Conservation (phyloP, 2,329 filamentous ascomycete species). For the Fusarium sp. region DNA sequence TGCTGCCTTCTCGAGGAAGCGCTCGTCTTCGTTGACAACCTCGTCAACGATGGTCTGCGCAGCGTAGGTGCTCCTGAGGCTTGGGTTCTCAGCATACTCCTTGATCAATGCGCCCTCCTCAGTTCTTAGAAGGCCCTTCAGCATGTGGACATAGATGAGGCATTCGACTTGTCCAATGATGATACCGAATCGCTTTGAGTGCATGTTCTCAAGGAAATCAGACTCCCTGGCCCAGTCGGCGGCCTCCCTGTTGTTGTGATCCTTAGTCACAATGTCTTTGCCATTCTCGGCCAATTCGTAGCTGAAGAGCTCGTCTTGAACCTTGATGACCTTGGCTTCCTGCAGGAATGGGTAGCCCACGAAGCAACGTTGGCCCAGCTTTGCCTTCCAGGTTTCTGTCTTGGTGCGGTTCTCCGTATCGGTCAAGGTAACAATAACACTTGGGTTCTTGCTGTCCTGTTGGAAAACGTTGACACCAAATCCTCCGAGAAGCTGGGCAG, state of each 20-base stretch:
- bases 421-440: conserved; percentile 88
- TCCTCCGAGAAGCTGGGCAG: conserved; percentile 75
- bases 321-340: conserved; percentile 88
- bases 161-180: conserved; percentile 89
- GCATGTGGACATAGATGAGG: conserved; percentile 90
- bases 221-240: conserved; percentile 88
- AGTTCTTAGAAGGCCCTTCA: conserved; percentile 90
- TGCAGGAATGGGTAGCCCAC: conserved; percentile 96
- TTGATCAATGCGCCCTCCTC: conserved; percentile 93
- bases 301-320: conserved; percentile 94
- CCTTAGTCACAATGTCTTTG: conserved; percentile 72
- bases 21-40: conserved; percentile 89
- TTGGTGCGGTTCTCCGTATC: conserved; percentile 79
- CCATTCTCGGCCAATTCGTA: conserved; percentile 79
- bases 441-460: conserved; percentile 95
- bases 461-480: conserved; percentile 97
- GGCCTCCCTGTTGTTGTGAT: conserved; percentile 82
- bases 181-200: conserved; percentile 92
- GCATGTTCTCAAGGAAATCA: conserved; percentile 83
- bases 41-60: conserved; percentile 90
- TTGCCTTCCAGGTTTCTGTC: conserved; percentile 78
- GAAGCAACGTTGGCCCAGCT: conserved; percentile 87
- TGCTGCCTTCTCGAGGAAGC: conserved; percentile 92
- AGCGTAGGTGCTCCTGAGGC: conserved; percentile 91
- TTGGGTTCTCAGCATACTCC: conserved; percentile 88